Evolutionary conservation across 257 asterid genomes (phyloP).

Genomic region (Paraleonurus japonicus): DNA sequence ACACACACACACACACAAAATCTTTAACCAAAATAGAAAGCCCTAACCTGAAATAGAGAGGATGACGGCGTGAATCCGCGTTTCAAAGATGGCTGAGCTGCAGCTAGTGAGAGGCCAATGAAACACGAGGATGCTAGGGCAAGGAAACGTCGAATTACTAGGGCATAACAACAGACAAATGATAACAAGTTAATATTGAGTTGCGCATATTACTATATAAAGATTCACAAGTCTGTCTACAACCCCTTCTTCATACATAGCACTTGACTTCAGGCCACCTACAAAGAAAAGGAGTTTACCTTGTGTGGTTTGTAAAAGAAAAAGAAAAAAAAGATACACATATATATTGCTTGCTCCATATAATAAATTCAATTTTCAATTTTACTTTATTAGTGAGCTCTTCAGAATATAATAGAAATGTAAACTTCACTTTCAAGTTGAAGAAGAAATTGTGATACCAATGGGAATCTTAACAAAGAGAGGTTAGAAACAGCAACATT

Average conservation of each 20-base stretch:
- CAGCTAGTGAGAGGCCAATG: too few species aligned
- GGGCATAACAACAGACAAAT: too few species aligned
- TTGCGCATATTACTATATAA: background rate
- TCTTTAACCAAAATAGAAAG: too few species aligned
- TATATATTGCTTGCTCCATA: background rate
- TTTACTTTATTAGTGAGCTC: too few species aligned
- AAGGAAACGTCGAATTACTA: too few species aligned
- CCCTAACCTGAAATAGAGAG: too few species aligned
- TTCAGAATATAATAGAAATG: background rate
- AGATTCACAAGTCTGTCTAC: background rate
- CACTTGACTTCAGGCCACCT: background rate
- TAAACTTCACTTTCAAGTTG: background rate
- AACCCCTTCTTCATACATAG: background rate
- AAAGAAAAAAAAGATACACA: background rate
- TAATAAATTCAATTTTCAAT: background rate
- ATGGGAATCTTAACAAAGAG: background rate
- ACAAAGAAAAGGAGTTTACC: too few species aligned
- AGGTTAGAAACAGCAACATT: background rate
- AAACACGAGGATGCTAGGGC: too few species aligned
- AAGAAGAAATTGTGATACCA: background rate
- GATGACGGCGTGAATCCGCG: too few species aligned
- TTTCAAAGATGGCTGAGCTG: too few species aligned
- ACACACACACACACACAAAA: too few species aligned
- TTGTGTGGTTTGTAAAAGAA: background rate
- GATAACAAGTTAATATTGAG: background rate